Base-by-base conservation (phyloP, 75 land plant genomes). In the Pinus tabuliformis region DNA sequence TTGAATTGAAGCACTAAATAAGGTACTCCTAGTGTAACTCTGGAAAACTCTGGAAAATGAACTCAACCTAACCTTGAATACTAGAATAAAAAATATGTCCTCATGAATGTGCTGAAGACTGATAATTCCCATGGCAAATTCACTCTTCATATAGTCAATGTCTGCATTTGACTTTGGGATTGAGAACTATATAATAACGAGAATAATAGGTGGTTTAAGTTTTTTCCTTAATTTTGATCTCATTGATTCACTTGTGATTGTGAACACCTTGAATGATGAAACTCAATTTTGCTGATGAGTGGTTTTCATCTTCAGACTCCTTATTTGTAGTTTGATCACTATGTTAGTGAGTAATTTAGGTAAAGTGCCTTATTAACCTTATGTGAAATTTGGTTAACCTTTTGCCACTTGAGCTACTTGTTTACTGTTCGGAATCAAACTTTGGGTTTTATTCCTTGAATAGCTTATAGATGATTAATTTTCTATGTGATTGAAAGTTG, bases 251-350 rank as follows among this genome's bases (percentile, higher is more conserved):
- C 33, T 66, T 66, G 45, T 20, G 45, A 66, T 37, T 66, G 70
- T 39, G 45, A 66, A 9, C 71, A 68, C 49, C 22, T n/a, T 42
- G n/a, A 20, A 30, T 42, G 71, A 68, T 68, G 71, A 45, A 68
- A 37, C 4, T 13, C 8, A 13, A 68, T 7, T n/a, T 17, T 49
- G 54, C 54, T 49, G 54, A 9, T 49, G 22, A 37, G 54, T 20
- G 45, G 49, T 39, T 68, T 42, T 18, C 11, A 68, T 68, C 42
- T 68, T 68, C 72, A n/a, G 54, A 49, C 54, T 49, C 54, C 12
- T 49, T 11, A 49, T 49, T 9, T 49, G 9, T 49, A 49, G 11
- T 9, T 49, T 49, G 54, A 49, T 49, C 54, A 49, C 12, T 9
- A 49, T 49, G 12, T 49, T 49, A 49, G 54, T 49, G 8, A 49